Evolutionary conservation across 2,329 filamentous ascomycete species (phyloP).

Genomic region (Penicillium sp.): DNA sequence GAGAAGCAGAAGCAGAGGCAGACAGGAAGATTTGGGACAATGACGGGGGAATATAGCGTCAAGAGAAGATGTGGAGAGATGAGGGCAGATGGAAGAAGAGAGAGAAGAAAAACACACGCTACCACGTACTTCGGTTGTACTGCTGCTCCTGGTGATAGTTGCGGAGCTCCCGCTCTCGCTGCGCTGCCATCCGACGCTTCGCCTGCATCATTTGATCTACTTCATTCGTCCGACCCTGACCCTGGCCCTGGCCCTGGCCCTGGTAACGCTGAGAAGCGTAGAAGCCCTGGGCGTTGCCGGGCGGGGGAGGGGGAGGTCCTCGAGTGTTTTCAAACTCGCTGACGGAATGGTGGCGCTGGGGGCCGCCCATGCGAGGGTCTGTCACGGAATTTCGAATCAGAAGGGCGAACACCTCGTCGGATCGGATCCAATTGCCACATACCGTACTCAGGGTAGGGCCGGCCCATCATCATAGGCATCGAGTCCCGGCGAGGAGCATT

Average conservation of each 20-base stretch:
- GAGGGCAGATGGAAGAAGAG: conserved; percentile 32
- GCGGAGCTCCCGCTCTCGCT: conserved; percentile 97
- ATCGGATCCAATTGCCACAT: conserved; percentile 39
- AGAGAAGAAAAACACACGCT: conserved; percentile 37
- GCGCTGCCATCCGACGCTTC: conserved; percentile 98
- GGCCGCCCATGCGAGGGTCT: conserved; percentile 72
- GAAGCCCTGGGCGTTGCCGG: conserved; percentile 86
- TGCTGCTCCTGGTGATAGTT: conserved; percentile 99
- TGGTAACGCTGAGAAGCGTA: conserved; percentile 94
- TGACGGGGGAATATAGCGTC: conserved; percentile 39
- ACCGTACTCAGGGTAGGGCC: conserved; percentile 65
- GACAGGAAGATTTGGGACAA: conserved; percentile 11
- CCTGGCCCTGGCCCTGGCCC: no score
- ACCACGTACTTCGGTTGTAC: conserved; percentile 90
- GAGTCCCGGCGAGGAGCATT: conserved; percentile 77
- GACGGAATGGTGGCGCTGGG: conserved; percentile 79
- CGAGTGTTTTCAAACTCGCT: conserved; percentile 81
- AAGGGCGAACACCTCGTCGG: conserved; percentile 22
- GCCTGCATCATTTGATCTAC: conserved; percentile 99
- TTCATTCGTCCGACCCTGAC: conserved; percentile 83
- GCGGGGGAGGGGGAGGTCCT: conserved; percentile 71
- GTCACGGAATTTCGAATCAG: conserved; percentile 30
- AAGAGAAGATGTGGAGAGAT: conserved; percentile 10
- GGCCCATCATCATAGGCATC: conserved; percentile 66
- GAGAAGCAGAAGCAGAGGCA: conserved; percentile 32